Percentiles rank a stretch among this genome's conserved stretches.
These are phyloP conservation scores for Capronia americana DNA, from an alignment of 2,329 filamentous ascomycete genomes.

Conservation along the genomic window DNA sequence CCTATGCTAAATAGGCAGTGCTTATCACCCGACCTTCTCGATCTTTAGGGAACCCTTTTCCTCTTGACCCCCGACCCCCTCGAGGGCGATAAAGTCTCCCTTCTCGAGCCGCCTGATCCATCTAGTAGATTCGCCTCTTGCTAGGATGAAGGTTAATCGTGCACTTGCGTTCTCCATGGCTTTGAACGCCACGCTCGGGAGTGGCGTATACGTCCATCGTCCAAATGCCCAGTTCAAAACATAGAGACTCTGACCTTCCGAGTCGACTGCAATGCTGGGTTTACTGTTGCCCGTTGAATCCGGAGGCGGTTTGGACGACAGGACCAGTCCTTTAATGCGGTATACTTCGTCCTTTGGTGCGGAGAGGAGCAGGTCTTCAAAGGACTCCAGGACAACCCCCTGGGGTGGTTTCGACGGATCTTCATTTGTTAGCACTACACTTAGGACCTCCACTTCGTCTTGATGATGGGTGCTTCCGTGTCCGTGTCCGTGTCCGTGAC, in stretches of 20 bases:
- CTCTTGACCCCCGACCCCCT: slow-evolving; percentile 32
- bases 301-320: slow-evolving; percentile 50
- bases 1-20: background rate
- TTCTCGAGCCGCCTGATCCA: slow-evolving; percentile 57
- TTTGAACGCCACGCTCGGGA: slow-evolving; percentile 48
- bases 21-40: slow-evolving; percentile 36
- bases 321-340: slow-evolving; percentile 79
- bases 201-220: slow-evolving; percentile 84
- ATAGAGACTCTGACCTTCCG: slow-evolving; percentile 62
- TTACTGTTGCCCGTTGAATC: slow-evolving; percentile 54
- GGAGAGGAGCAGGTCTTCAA: slow-evolving; percentile 69
- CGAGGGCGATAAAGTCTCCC: slow-evolving; percentile 46
- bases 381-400: slow-evolving; percentile 60
- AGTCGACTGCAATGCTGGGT: slow-evolving; percentile 42
- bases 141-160: slow-evolving; percentile 55
- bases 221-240: slow-evolving; percentile 99
- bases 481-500: slow-evolving; percentile 50
- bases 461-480: slow-evolving; percentile 67
- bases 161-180: slow-evolving; percentile 44
- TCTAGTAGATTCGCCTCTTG: slow-evolving; percentile 54
- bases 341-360: slow-evolving; percentile 95
- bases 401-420: slow-evolving; percentile 50
- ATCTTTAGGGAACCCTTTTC: slow-evolving; percentile 35
- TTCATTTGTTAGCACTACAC: slow-evolving; percentile 62
- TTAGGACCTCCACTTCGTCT: slow-evolving; percentile 88